These are phyloP conservation scores for Emiliania huxleyi DNA, from an alignment of 78 protist genomes.

Conservation along the genomic window DNA sequence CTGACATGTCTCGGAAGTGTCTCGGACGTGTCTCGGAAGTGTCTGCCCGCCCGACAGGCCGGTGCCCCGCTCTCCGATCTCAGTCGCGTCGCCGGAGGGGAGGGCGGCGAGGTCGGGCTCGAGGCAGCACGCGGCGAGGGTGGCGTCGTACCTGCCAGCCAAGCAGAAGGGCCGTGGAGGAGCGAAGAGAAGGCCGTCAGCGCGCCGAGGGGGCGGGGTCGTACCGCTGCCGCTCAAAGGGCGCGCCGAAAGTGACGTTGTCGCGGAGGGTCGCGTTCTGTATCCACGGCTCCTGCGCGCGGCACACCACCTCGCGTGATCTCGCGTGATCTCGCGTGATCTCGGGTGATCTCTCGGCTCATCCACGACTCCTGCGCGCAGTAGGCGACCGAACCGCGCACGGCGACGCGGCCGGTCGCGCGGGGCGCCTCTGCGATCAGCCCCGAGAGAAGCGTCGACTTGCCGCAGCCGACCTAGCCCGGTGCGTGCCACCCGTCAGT, in stretches of 20 bases:
- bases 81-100: slow-evolving; percentile 68
- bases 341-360: slow-evolving; percentile 79
- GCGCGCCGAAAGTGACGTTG: slow-evolving; percentile 88
- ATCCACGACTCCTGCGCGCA: slow-evolving; percentile 92
- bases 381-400: slow-evolving; percentile 67
- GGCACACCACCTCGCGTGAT: slow-evolving; percentile 62
- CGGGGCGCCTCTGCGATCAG: slow-evolving; percentile 71
- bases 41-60: no score
- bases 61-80: slow-evolving; percentile 97
- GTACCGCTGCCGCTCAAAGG: neutral
- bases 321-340: no score
- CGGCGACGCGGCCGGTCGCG: slow-evolving; percentile 47
- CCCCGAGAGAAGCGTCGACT: slow-evolving; percentile 72
- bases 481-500: no score
- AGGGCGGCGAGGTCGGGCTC: slow-evolving; percentile 66
- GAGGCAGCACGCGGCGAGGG: slow-evolving; percentile 62
- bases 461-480: slow-evolving; percentile 70
- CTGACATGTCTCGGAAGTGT: no score
- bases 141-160: neutral
- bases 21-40: no score
- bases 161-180: neutral
- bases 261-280: slow-evolving; percentile 83
- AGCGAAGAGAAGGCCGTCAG: neutral
- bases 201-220: no score
- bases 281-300: slow-evolving; percentile 92